phyloP scores from a whole-genome alignment of 2,329 filamentous ascomycete genomes.

The Aspergillus jensenii region DNA sequence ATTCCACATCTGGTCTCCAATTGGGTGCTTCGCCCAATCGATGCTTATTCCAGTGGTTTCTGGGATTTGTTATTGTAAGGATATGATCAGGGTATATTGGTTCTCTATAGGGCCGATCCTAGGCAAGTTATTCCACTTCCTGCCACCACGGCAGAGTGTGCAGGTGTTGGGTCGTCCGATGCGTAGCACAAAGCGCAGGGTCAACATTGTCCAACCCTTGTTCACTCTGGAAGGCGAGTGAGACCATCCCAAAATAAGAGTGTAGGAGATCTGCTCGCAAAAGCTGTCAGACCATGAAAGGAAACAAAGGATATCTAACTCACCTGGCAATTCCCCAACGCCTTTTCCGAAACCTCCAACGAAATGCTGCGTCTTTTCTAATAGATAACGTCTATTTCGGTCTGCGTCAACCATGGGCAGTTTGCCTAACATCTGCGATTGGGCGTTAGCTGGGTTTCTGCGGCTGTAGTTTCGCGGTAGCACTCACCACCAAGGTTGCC shows the following conservation, averaged over 20 bases:
- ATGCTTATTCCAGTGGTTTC: not conserved
- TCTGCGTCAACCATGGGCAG: slow-evolving; percentile 57
- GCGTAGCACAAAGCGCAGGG: slow-evolving; percentile 71
- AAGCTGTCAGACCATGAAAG: not conserved
- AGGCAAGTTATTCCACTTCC: slow-evolving; percentile 4
- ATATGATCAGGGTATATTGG: slow-evolving; percentile 1
- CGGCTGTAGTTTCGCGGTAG: not conserved
- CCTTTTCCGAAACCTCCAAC: slow-evolving; percentile 81
- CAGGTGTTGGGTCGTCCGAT: slow-evolving; percentile 42
- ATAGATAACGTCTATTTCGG: slow-evolving; percentile 72
- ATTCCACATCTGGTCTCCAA: not conserved
- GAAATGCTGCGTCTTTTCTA: slow-evolving; percentile 81
- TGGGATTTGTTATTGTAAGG: not conserved
- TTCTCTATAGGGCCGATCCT: not conserved
- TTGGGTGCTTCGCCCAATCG: not conserved
- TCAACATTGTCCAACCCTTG: slow-evolving; percentile 69
- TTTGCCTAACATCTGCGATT: slow-evolving; percentile 57
- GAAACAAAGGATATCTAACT: slow-evolving; percentile 12
- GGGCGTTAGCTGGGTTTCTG: slow-evolving; percentile 20
- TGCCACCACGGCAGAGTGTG: slow-evolving; percentile 43
- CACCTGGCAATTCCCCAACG: slow-evolving; percentile 66
- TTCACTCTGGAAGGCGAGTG: slow-evolving; percentile 72
- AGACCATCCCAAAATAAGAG: slow-evolving; percentile 81
- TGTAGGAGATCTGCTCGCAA: slow-evolving; percentile 69
- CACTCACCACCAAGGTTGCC: slow-evolving; percentile 57